Evolutionary conservation across 352 stramenopile genomes (phyloP).

Genomic region (Aphanomyces euteiches): DNA sequence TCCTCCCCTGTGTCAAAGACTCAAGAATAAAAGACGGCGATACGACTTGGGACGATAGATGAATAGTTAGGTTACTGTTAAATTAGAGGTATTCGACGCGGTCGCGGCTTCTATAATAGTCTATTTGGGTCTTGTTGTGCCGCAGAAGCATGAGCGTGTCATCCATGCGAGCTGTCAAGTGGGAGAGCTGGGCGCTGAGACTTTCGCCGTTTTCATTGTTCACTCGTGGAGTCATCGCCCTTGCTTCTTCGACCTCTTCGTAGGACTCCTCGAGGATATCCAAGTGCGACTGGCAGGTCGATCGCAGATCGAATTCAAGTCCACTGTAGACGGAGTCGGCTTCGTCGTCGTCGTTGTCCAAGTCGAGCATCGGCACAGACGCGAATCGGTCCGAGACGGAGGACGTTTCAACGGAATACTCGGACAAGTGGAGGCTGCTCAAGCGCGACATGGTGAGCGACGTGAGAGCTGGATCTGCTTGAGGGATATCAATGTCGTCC

Average conservation of each 20-base stretch:
- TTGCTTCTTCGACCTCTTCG: neutral
- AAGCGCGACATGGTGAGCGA: neutral
- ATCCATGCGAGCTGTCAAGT: neutral
- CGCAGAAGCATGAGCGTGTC: constrained; percentile 3
- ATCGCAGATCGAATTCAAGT: neutral
- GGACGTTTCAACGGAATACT: neutral
- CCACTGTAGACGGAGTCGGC: neutral
- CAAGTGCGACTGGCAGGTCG: neutral
- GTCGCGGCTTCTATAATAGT: constrained; percentile 8
- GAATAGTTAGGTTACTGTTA: neutral
- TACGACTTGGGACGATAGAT: neutral
- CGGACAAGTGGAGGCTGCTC: neutral
- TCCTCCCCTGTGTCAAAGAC: no score
- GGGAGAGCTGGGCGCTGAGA: neutral
- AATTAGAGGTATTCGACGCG: constrained; percentile 10
- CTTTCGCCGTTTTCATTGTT: neutral
- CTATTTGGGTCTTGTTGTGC: constrained; percentile 1
- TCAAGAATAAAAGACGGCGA: no score
- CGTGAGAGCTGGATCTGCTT: neutral
- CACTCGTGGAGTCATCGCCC: neutral
- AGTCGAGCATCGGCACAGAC: neutral
- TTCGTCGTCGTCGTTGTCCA: neutral
- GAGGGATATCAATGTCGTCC: neutral
- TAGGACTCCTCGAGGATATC: neutral
- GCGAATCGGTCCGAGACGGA: no score